A percentile compares a stretch with the other conserved stretches of the same genome.
These are phyloP conservation scores for Teunomyces lycoperdinae DNA, from an alignment of 805 yeast genomes.

Conservation along the genomic window DNA sequence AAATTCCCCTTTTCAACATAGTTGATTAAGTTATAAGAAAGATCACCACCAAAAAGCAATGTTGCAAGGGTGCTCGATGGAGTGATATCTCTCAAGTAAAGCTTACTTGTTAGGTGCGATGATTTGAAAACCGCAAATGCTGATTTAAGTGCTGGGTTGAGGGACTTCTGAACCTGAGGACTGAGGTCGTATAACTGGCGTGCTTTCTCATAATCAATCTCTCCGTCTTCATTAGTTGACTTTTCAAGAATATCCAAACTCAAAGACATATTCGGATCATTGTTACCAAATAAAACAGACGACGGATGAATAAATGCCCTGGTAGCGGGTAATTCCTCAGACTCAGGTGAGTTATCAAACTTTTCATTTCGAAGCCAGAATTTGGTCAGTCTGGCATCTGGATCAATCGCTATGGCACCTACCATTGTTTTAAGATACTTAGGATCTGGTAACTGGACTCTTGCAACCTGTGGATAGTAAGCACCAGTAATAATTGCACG, in stretches of 20 bases:
- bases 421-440: slow-evolving; percentile 64
- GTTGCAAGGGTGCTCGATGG: slow-evolving; percentile 74
- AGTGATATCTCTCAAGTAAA: slow-evolving; percentile 72
- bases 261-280: slow-evolving; percentile 19
- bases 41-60: slow-evolving; percentile 77
- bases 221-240: slow-evolving; percentile 37
- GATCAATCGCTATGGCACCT: slow-evolving; percentile 85
- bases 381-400: slow-evolving; percentile 70
- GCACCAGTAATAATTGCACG: slow-evolving; percentile 76
- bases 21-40: slow-evolving; percentile 53
- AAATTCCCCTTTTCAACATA: slow-evolving; percentile 43
- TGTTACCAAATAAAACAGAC: slow-evolving; percentile 61
- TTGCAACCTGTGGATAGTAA: slow-evolving; percentile 77
- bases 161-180: slow-evolving; percentile 32
- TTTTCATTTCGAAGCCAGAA: slow-evolving; percentile 70
- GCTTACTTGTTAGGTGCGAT: slow-evolving; percentile 62
- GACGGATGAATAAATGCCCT: slow-evolving; percentile 88
- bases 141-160: slow-evolving; percentile 38
- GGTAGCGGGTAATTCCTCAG: slow-evolving; percentile 46
- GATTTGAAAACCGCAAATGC: slow-evolving; percentile 63
- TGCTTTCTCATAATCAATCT: slow-evolving; percentile 31
- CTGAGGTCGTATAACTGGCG: slow-evolving; percentile 37
- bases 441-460: slow-evolving; percentile 79
- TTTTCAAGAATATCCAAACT: slow-evolving; percentile 11
- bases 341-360: slow-evolving; percentile 20